phyloP scores from a whole-genome alignment of 257 asterid genomes.

The Gentiana macrophylla region DNA sequence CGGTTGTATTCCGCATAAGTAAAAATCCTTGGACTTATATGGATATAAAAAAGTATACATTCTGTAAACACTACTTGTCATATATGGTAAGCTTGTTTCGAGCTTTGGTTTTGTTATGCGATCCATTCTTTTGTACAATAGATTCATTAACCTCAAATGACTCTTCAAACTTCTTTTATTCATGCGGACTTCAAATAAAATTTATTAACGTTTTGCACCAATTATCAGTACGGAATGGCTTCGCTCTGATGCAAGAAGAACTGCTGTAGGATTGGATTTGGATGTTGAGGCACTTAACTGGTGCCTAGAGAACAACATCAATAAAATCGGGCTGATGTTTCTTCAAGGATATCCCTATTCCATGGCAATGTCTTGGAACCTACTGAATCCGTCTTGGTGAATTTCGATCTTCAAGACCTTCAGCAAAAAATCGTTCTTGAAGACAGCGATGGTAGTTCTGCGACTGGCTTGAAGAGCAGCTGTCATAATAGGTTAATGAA shows the following conservation, averaged over 20 bases:
- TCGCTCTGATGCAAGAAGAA: conserved; percentile 73
- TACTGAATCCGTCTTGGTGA: conserved; percentile 52
- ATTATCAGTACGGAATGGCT: conserved; percentile 82
- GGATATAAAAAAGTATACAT: no score
- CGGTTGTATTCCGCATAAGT: no score
- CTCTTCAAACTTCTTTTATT: no score
- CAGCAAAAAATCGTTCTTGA: conserved; percentile 27
- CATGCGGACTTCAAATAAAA: no score
- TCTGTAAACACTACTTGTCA: no score
- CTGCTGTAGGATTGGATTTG: conserved; percentile 91
- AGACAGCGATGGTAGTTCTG: conserved; percentile 24
- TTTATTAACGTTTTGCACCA: background rate
- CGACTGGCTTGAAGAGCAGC: conserved; percentile 12
- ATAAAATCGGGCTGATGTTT: conserved; percentile 68
- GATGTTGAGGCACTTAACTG: conserved; percentile 80
- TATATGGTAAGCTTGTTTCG: no score
- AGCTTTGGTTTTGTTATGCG: no score
- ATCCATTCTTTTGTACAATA: no score
- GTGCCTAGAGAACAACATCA: conserved; percentile 70
- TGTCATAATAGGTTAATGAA: conserved; percentile 28
- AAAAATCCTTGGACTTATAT: no score
- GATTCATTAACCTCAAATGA: no score
- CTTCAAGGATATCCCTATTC: conserved; percentile 55
- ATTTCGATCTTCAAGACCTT: conserved; percentile 24
- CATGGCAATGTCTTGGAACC: conserved; percentile 94